Percentiles rank a stretch among this genome's conserved stretches.
Evolutionary conservation across 768 basidiomycete genomes (phyloP).

Genomic region (Leucogyrophana mollusca): DNA sequence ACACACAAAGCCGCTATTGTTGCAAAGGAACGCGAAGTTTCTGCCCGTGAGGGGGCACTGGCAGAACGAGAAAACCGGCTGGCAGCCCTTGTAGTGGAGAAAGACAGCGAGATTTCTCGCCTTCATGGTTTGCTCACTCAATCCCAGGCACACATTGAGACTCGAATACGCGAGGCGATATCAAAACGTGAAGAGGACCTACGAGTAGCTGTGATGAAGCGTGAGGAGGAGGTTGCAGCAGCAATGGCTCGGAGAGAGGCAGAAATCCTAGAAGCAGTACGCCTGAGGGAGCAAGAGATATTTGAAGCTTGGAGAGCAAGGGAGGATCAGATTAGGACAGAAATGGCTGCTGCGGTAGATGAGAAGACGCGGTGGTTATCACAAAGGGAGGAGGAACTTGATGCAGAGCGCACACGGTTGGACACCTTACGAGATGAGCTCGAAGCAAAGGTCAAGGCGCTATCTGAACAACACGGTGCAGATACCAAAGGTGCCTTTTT

Average conservation of each 20-base stretch:
- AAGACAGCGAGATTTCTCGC: constrained; percentile 60
- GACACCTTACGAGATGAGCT: constrained; percentile 46
- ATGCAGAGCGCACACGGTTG: constrained; percentile 48
- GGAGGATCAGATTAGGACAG: constrained; percentile 50
- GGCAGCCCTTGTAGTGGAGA: constrained; percentile 44
- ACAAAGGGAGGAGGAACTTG: constrained; percentile 52
- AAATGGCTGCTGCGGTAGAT: constrained; percentile 41
- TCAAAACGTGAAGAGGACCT: constrained; percentile 67
- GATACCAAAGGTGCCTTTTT: constrained; percentile 13
- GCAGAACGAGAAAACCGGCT: constrained; percentile 57
- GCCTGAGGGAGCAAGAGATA: constrained; percentile 61
- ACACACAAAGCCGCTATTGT: constrained; percentile 53
- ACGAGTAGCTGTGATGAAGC: constrained; percentile 57
- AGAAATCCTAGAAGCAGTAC: constrained; percentile 69
- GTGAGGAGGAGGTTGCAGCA: constrained; percentile 67
- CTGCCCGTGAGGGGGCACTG: constrained; percentile 53
- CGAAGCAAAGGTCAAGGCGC: constrained; percentile 45
- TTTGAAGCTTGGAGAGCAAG: constrained; percentile 54
- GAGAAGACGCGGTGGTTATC: constrained; percentile 48
- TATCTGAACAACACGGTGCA: constrained; percentile 34
- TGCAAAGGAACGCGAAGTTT: constrained; percentile 64
- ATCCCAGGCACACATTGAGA: constrained; percentile 40
- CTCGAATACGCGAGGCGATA: constrained; percentile 56
- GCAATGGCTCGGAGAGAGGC: constrained; percentile 68
- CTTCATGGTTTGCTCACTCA: constrained; percentile 42